Base-by-base conservation (phyloP, 495 filamentous ascomycete genomes). In the Hypomontagnella monticulosa region DNA sequence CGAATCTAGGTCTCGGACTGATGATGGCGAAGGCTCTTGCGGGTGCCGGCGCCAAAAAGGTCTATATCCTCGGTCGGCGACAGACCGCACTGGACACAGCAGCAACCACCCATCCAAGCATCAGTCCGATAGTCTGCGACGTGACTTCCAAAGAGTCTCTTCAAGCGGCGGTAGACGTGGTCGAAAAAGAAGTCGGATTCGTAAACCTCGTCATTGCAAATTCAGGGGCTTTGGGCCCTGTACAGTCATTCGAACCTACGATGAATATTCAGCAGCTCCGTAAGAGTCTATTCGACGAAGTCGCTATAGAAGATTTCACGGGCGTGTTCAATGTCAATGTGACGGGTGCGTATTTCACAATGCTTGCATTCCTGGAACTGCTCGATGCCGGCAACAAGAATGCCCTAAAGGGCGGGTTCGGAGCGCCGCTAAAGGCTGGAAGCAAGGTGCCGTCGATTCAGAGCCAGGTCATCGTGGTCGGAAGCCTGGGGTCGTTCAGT, bases 31-130 rank as follows among this genome's bases (percentile, higher is more conserved):
- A 79, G 52, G 87, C 87, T 30, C 83, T 93, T 6, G 87, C 80
- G 3, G 44, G 66, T 48, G 87, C 89, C 64, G 90, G 90, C 9
- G 89, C 89, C 1, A 63, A 69, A 11, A 87, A 85, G 66, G 84
- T 93, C 48, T 93, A 90, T 79, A 85, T 93, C 66, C 69, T 91
- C 41, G 89, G 88, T 20, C 80, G 90, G 3, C 81, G 87, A 18
- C 69, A 76, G 48, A 79, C 84, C 18, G 71, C 80, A 4, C 81
- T 89, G 1, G 67, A 83, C 19, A 72, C 73, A 27, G 79, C 80
- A 23, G 76, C 80, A 3, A 69, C 42, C 10, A 43, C 48, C 27
- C 33, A 58, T 20, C 52, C 18, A 7, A 71, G 23, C 73, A 79
- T 91, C 44, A 76, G 83, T 42, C 85, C 89, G 8, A 54, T 91